These are phyloP conservation scores for Coniosporium apollinis DNA, from an alignment of 495 filamentous ascomycete species.

Conservation along the genomic window DNA sequence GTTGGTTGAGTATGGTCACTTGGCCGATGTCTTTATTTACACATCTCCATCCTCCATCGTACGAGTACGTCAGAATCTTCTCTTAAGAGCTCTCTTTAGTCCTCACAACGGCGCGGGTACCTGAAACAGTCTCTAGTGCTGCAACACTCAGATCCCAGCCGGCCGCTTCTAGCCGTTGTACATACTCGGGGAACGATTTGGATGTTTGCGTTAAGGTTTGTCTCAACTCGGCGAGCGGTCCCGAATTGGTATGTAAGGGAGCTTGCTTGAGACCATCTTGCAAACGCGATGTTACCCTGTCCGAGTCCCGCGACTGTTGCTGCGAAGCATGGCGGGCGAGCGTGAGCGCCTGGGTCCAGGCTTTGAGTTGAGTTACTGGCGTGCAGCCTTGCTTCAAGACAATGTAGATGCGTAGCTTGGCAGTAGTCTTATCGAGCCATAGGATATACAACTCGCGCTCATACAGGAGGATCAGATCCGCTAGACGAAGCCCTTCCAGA, in stretches of 20 bases:
- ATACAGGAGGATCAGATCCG: conserved; percentile 34
- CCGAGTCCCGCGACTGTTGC: conserved; percentile 1
- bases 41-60: too few relatives aligned
- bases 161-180: conserved; percentile 23
- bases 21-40: too few relatives aligned
- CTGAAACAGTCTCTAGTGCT: conserved; percentile 39
- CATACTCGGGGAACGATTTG: conserved; percentile 26
- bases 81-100: too few relatives aligned
- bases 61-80: too few relatives aligned
- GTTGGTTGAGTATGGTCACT: too few relatives aligned
- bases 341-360: conserved; percentile 59
- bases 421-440: conserved; percentile 32
- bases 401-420: conserved; percentile 33
- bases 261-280: not conserved
- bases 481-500: conserved; percentile 18
- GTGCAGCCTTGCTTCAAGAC: conserved; percentile 44
- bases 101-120: too few relatives aligned
- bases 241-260: not conserved
- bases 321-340: conserved; percentile 24
- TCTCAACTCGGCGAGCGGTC: not conserved
- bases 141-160: conserved; percentile 46
- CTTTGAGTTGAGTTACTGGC: conserved; percentile 38
- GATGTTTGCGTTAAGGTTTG: conserved; percentile 14
- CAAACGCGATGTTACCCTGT: not conserved
- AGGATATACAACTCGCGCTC: conserved; percentile 36